Base-by-base conservation (phyloP, 2,329 filamentous ascomycete genomes). In the Cercospora sesami region DNA sequence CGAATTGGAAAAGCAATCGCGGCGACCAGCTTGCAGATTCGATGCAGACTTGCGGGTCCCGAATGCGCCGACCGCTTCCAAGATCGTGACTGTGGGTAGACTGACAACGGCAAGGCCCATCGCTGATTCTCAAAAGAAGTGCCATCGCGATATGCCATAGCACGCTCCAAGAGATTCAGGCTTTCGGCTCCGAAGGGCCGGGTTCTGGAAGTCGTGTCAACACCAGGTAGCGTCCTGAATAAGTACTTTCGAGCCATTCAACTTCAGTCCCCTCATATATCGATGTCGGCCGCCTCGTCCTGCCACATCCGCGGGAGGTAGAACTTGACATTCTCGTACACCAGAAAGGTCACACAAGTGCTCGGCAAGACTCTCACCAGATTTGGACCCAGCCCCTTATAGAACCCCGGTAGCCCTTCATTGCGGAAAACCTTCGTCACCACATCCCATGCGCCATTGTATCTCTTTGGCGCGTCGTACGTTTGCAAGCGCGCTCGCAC, bases 311-410 rank as follows among this genome's bases (percentile, higher is more conserved):
- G 77, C 5, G 83, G 83, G 39, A 96, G 78, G 77, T 92, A 90
- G 72, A 86, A 88, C 81, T 91, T 93, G 68, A 91, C 90, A 79
- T 98, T 98, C 83, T 99, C 95, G 80, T 98, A 98, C 26, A 98
- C 94, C 74, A 99, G 80, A 78, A 99, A 98, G 1, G 94, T 98
- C 64, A 97, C 92, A 87, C 95, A 96, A 3, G 95, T 98, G 33
- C 93, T 94, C 3, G 95, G 95, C 79, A 99, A 84, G 30, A 98
- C 95, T 69, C 95, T 87, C 63, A 97, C 83, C n/a, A 97, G 86
- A 72, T 94, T 96, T 0, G 94, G 94, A 48, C 92, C 88, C 66
- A 98, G 83, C 1, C 95, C 95, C 72, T 94, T 92, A 80, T 98
- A 99, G 80, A 97, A 98, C 0, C 94, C 94, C 9, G 86, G 82